A percentile compares a stretch with the other conserved stretches of the same genome.
phyloP scores from a whole-genome alignment of 768 basidiomycete species.

The Trametes elegans region DNA sequence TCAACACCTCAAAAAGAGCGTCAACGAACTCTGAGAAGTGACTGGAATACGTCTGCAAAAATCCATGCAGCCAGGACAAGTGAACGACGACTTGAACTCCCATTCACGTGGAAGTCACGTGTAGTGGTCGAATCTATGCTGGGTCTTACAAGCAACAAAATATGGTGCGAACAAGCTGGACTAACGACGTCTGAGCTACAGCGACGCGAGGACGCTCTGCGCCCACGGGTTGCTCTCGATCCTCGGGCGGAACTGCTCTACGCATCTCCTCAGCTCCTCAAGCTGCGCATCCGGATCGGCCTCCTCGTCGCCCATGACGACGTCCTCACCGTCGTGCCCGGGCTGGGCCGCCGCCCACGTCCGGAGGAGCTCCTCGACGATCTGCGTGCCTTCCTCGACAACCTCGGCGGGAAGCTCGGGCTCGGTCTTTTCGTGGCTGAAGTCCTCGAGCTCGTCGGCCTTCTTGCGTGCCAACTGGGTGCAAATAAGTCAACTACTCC shows the following conservation, averaged over 20 bases:
- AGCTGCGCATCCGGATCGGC: conserved; percentile 35
- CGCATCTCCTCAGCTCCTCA: conserved; percentile 52
- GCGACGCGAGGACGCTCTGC: conserved; percentile 47
- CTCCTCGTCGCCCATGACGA: conserved; percentile 50
- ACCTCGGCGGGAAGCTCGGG: conserved; percentile 55
- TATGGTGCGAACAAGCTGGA: neutral
- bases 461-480: conserved; percentile 83
- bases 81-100: too few species aligned
- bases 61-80: too few species aligned
- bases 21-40: too few species aligned
- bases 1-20: too few species aligned
- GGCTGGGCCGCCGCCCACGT: conserved; percentile 53
- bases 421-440: conserved; percentile 42
- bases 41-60: too few species aligned
- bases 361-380: conserved; percentile 77
- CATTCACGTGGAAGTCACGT: too few species aligned
- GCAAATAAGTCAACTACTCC: neutral
- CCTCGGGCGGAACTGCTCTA: conserved; percentile 61
- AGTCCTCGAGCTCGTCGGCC: conserved; percentile 89
- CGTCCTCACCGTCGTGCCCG: conserved; percentile 39
- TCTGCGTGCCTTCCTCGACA: conserved; percentile 73
- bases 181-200: conserved; percentile 6
- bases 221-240: conserved; percentile 84
- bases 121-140: too few species aligned
- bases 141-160: neutral